Evolutionary conservation across 305 asterid genomes (phyloP).

Genomic region (Solanum aculeatissimum): DNA sequence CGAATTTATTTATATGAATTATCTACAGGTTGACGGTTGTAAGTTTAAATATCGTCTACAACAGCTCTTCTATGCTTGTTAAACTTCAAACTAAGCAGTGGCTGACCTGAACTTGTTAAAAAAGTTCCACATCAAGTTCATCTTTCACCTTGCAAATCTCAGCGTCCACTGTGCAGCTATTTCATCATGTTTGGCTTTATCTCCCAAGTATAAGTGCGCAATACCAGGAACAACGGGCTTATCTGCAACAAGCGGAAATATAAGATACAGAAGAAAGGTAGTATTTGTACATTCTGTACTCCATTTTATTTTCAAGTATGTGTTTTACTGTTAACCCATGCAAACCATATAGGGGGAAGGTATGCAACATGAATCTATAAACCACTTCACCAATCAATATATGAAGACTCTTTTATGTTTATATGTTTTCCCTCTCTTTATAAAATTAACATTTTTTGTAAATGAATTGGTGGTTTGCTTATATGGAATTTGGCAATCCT

Average conservation of each 20-base stretch:
- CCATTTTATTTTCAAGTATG: neutral
- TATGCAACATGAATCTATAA: neutral
- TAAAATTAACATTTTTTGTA: neutral
- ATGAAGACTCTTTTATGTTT: neutral
- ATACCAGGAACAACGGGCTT: constrained; percentile 74
- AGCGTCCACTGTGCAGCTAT: constrained; percentile 69
- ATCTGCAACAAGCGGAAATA: constrained; percentile 33
- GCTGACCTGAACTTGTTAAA: neutral
- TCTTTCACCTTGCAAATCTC: constrained; percentile 53
- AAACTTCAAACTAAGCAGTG: neutral
- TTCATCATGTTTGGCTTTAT: constrained; percentile 61
- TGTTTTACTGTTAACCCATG: neutral
- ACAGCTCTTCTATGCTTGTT: neutral
- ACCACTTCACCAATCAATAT: neutral
- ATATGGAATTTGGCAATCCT: too few species aligned
- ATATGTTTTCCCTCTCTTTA: neutral
- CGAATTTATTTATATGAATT: neutral
- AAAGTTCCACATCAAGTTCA: neutral
- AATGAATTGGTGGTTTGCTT: too few species aligned
- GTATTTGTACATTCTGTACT: neutral
- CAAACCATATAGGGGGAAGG: neutral
- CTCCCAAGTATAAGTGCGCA: constrained; percentile 54
- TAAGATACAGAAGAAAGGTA: neutral
- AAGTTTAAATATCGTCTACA: neutral
- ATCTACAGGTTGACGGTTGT: neutral